Base-by-base conservation (phyloP, 306 rosid species). In the Potentilla sterilis region DNA sequence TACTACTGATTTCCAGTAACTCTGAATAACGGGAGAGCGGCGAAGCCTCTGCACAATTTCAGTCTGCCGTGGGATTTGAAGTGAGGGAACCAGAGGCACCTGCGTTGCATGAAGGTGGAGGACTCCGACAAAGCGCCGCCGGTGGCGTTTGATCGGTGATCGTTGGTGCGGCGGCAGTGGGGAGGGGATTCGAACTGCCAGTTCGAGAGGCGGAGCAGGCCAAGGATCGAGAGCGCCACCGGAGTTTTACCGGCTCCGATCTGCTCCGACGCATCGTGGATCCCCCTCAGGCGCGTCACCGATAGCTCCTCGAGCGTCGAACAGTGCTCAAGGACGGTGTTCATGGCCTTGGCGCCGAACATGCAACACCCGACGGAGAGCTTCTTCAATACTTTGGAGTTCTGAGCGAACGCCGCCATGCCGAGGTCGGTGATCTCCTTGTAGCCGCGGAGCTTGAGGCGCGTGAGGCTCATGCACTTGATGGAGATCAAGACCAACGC, bases 381-480 rank as follows among this genome's bases (percentile, higher is more conserved):
- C 80, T 90, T 92, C 91, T 86, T 92, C 77, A 92, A 44, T 3
- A 52, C 77, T 72, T 75, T 87, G 82, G 90, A 90, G 34, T 90
- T 92, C 66, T 77, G 71, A 11, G 92, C 96, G 48, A 92, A 81
- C 14, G 55, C 37, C 10, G 83, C 84, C 87, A 92, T 83, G 34
- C 96, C 94, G 1, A 37, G 22, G 66, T 87, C 92, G 22, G 96
- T 83, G 79, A 90, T 72, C 11, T 85, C 84, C 4, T 90, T 83
- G 84, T 94, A 89, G 21, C 96, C 93, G 0, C 91, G 90, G 51
- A 92, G 88, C 82, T 92, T 92, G 67, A 92, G 86, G 69, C 92
- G 89, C 40, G 89, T 70, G 72, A 92, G 85, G 78, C 77, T 88
- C 83, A 21, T 69, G 83, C 94, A 92, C 1, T 88, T 88, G 22